Evolutionary conservation across 495 filamentous ascomycete genomes (phyloP), one percentile per base, ranked within the genome.

Genomic region (Acidomyces sp.): DNA sequence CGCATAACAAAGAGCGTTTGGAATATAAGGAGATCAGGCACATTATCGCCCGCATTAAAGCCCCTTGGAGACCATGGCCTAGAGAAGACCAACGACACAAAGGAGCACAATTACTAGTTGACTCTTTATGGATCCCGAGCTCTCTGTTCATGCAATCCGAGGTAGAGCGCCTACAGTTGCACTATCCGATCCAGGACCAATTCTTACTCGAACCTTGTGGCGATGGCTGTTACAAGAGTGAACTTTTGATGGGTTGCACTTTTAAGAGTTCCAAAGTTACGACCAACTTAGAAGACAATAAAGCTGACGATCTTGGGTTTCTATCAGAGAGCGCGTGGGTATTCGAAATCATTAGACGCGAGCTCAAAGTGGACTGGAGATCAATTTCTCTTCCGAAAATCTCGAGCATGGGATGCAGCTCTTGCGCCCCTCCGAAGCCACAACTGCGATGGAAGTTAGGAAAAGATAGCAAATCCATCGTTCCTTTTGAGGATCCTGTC

Each of bases 1-100:
- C 78, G 1, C 37, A 64, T 5, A 61, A 72, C 6, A 68, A 64
- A 32, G 48, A 62, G 1, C 62, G 69, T 4, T 58, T 74, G 3
- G 60, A 72, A 12, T 63, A 65, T 11, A 71, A 78, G 25, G 69
- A 77, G 35, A 45, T 61, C 30, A 68, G 80, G 16, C 42, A 52
- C 9, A 52, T 65, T 1, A 46, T 77, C 32, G 65, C 73, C 4
- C 58, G 51, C 18, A 51, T 77, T n/a, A 35, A 51, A 4, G 41
- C 58, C 0, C 27, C 41, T 0, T 60, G 55, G 57, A 41, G 42
- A 21, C 57, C 57, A 9, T 54, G 46, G 46, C 19, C 31, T 6
- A 34, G 7, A 13, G 7, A 28, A 28, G n/a, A n/a, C n/a, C n/a
- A n/a, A n/a, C n/a, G n/a, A n/a, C n/a, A n/a, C n/a, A n/a, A n/a